Conservation (phyloP, 768 basidiomycete species). For the Boletus sp. region DNA sequence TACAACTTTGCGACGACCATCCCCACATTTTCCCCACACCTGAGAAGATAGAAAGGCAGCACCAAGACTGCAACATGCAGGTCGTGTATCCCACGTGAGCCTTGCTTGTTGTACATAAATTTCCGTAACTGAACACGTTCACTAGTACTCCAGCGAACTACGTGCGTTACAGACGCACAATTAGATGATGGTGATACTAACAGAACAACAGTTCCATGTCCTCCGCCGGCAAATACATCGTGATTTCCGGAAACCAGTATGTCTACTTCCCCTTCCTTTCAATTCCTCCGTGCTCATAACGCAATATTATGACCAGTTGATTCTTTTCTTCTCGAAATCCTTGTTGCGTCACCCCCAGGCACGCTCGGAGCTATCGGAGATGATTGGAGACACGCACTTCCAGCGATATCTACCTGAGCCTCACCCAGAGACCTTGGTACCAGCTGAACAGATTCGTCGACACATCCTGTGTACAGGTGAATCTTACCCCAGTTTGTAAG, state of each 20-base stretch:
- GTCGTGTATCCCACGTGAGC: slow-evolving; percentile 94
- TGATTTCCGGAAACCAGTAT: slow-evolving; percentile 95
- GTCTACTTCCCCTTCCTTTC: slow-evolving; percentile 17
- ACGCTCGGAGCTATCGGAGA: slow-evolving; percentile 81
- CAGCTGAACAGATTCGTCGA: slow-evolving; percentile 82
- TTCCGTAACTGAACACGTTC: slow-evolving; percentile 10
- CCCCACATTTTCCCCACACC: slow-evolving; percentile 84
- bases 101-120: background rate
- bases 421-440: slow-evolving; percentile 64
- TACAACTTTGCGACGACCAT: slow-evolving; percentile 97
- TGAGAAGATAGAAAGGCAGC: slow-evolving; percentile 89
- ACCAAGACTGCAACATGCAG: slow-evolving; percentile 99
- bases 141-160: slow-evolving; percentile 91
- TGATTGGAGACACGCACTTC: slow-evolving; percentile 88
- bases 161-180: slow-evolving; percentile 33
- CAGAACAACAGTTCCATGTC: slow-evolving; percentile 73
- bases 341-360: slow-evolving; percentile 93
- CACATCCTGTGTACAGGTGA: slow-evolving; percentile 87
- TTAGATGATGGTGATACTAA: slow-evolving; percentile 10
- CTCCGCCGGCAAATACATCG: slow-evolving; percentile 96
- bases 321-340: slow-evolving; percentile 96
- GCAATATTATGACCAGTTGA: slow-evolving; percentile 47
- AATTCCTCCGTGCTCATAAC: background rate
- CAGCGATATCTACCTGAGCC: slow-evolving; percentile 89
- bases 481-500: background rate